These are phyloP conservation scores for Pleurotus tuoliensis DNA, from an alignment of 768 basidiomycete genomes.

Conservation along the genomic window DNA sequence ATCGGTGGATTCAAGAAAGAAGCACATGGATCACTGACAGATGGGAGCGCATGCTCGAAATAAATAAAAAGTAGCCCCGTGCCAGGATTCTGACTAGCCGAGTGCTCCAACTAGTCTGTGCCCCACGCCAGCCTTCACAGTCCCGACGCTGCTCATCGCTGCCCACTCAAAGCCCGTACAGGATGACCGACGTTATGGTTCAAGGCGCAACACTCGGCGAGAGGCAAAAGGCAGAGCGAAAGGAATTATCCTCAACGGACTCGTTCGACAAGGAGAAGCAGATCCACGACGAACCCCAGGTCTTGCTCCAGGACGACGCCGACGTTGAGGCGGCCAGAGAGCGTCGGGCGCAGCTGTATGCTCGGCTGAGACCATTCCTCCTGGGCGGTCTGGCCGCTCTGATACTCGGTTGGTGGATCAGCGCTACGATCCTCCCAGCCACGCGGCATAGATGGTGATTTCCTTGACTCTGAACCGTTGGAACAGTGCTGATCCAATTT, in stretches of 20 bases:
- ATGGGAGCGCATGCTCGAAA: conserved; percentile 3
- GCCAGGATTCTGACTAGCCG: neutral
- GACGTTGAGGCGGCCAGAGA: conserved; percentile 15
- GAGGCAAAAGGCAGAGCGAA: conserved; percentile 15
- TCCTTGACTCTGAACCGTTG: neutral
- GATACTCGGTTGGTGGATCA: conserved; percentile 87
- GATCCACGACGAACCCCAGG: conserved; percentile 18
- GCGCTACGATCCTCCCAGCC: conserved; percentile 58
- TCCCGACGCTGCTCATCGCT: neutral
- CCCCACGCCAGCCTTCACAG: neutral
- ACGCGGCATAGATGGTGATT: conserved; percentile 72
- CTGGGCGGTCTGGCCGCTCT: conserved; percentile 49
- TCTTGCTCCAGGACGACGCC: conserved; percentile 17
- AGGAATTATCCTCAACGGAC: conserved; percentile 16
- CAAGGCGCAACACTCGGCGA: neutral
- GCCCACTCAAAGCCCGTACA: neutral
- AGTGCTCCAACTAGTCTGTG: neutral
- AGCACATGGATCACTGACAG: conserved; percentile 8
- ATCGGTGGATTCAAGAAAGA: conserved; percentile 2
- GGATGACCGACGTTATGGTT: neutral
- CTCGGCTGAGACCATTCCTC: conserved; percentile 37
- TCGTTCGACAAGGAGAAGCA: conserved; percentile 18
- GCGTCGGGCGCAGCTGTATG: conserved; percentile 13
- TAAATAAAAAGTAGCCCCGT: neutral
- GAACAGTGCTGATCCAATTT: neutral